Base-by-base conservation (phyloP, 2,329 filamentous ascomycete species). In the Ramularia endophylla region DNA sequence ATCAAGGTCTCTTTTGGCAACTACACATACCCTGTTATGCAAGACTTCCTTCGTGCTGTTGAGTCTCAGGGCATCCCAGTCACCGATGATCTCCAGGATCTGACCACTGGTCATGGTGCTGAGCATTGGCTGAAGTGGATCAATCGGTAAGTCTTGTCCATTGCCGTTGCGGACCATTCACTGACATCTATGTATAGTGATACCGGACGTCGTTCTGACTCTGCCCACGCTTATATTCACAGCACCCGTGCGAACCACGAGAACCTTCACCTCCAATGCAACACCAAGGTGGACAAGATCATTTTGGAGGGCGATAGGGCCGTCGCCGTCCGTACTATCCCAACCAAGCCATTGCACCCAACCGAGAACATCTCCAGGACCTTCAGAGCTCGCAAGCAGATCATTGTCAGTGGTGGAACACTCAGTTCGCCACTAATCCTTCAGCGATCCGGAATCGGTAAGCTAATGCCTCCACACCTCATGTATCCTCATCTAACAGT, bases 71-170 rank as follows among this genome's bases (percentile, higher is more conserved):
- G 79, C 15, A 87, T 88, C 44, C 85, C 80, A 0, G 71, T 78
- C 9, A 85, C 85, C 9, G 84, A 89, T 58, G 85, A 89, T 58
- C 50, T 58, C n/a, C 80, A 89, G 60, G 85, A 89, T 55, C 67
- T 88, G 38, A 68, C 66, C 19, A 85, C 81, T 1, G 81, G 67
- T 32, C 72, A 75, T 33, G 85, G 85, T 48, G 85, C 83, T 33
- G 83, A 88, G 65, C 84, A 88, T 51, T 89, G 85, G 85, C 68
- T 89, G 41, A 88, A 89, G 65, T 89, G 85, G 85, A 88, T 89
- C 64, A 88, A 89, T 57, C 75, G 70, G 7, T 37, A 9, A 11
- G 35, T 37, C 35, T 18, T 35, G 31, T 29, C 2, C 22, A 6
- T 27, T 33, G 3, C 2, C 8, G 8, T 17, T 36, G 36, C 46